Evolutionary conservation across 352 stramenopile genomes (phyloP), one percentile per base, ranked within the genome.

Genomic region (Globisporangium yorkense): DNA sequence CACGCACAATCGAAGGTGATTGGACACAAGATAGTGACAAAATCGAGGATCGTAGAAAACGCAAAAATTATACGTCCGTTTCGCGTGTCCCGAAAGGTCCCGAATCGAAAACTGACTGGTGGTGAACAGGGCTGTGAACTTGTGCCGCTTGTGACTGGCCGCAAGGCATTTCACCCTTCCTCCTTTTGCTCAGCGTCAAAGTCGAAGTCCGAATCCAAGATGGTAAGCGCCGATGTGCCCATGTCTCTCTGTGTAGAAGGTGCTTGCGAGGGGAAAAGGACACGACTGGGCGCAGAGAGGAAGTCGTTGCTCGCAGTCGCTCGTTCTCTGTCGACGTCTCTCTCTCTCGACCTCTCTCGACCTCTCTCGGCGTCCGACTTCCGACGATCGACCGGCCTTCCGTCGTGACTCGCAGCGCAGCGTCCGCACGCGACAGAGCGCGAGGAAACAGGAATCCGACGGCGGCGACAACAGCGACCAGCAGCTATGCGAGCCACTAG

Each of bases 131-230:
- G 8, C 12, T 8, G 33, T 13, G 8, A 7, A 9, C 31, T 35
- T 7, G 31, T 27, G 24, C 24, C 31, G 33, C 33, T 39, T 39
- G 33, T 39, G 37, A 43, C 12, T 43, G 37, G 37, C 37, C 67
- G 63, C 57, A 62, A 57, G 62, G 58, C 55, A 86, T 85, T 91
- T 82, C 85, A 83, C 80, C 86, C 82, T 78, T 81, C 80, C 76
- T 89, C 80, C 78, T 89, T 88, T 79, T 74, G 80, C 78, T 91
- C 78, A 81, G 76, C 76, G 77, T 87, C 83, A 81, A 87, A 91
- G 78, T 91, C 78, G 63, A 80, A 87, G 81, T 77, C 80, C 82
- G 75, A 75, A 79, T 85, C 73, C 71, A 91, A 88, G 76, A 91
- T 91, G 80, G 80, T 91, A 89, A 73, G 78, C 13, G 18, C 6